Base-by-base conservation (phyloP, 2,329 filamentous ascomycete genomes). In the Colletotrichum echinochloae region DNA sequence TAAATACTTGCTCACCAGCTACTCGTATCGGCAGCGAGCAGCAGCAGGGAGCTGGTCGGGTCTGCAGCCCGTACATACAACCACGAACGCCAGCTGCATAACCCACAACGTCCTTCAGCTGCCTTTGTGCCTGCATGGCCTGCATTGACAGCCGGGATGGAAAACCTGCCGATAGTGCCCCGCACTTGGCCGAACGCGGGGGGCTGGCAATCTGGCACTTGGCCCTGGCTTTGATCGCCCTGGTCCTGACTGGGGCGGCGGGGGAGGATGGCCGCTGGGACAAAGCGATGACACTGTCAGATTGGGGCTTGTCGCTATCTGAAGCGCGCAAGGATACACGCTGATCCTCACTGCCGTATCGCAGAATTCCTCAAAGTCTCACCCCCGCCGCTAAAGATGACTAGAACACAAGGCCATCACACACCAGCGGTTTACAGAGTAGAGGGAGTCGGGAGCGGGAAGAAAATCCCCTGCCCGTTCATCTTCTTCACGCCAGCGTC, bases 181-280 rank as follows among this genome's bases (percentile, higher is more conserved):
- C 56, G 49, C 55, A 59, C 49, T 66, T 66, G 49, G 33, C 62
- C 56, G 35, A 70, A 66, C 66, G 56, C 49, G 62, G 66, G 66
- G 63, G 66, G 66, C 62, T 61, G 56, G 46, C 61, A 46, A 33
- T 60, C 28, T 52, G 39, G 39, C 60, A 35, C 26, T 51, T 64
- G 28, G 33, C 41, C 60, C 60, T 64, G 51, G 52, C 20, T 41
- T 35, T 33, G 52, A 26, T 55, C 62, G 52, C 35, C 60, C 46
- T 44, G 35, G 46, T 41, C 60, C 44, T 52, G 28, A 46, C 8
- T 23, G n/a, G 44, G 44, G n/a, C n/a, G n/a, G n/a, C n/a, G n/a
- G n/a, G n/a, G n/a, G 49, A 30, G 39, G 55, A 69, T 66, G 41
- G 44, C 37, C 30, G 49, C 66, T 59, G 33, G 66, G 66, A 55